phyloP scores from a whole-genome alignment of 108 stramenopile species.

The Cyclotella atomus region DNA sequence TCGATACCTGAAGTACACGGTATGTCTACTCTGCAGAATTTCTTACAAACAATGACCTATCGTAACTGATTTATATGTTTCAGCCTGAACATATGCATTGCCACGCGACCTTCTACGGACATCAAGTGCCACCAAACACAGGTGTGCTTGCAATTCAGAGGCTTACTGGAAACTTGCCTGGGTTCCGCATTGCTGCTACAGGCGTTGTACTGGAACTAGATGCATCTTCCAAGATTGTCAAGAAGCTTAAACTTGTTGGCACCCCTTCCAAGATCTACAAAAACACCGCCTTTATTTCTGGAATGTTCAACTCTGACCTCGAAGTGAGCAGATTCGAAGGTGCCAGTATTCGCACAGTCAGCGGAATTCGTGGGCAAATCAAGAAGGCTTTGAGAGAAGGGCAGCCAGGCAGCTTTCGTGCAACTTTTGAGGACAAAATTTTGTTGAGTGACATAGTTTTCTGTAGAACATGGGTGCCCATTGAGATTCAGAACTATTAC shows the following conservation, averaged over 20 bases:
- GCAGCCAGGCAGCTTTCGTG: conserved; percentile 92
- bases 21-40: not conserved
- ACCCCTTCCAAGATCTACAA: conserved; percentile 95
- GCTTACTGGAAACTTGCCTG: conserved; percentile 67
- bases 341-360: conserved; percentile 94
- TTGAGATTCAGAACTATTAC: conserved; percentile 92
- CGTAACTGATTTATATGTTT: too few species aligned
- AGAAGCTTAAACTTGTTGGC: conserved; percentile 99
- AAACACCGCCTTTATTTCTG: conserved; percentile 98
- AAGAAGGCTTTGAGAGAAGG: conserved; percentile 94
- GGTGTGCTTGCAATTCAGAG: conserved; percentile 94
- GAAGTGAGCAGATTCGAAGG: conserved; percentile 97
- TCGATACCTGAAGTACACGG: conserved; percentile 97
- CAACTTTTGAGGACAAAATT: conserved; percentile 99
- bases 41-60: not conserved
- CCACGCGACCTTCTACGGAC: conserved; percentile 94
- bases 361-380: conserved; percentile 95
- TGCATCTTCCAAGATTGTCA: conserved; percentile 92
- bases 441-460: conserved; percentile 95
- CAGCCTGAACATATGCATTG: conserved; percentile 99
- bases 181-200: conserved; percentile 95
- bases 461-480: conserved; percentile 98
- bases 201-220: conserved; percentile 95
- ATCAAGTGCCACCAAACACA: conserved; percentile 94
- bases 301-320: conserved; percentile 98